Base-by-base conservation (phyloP, 2,329 filamentous ascomycete genomes). In the Epichloe gansuensis region DNA sequence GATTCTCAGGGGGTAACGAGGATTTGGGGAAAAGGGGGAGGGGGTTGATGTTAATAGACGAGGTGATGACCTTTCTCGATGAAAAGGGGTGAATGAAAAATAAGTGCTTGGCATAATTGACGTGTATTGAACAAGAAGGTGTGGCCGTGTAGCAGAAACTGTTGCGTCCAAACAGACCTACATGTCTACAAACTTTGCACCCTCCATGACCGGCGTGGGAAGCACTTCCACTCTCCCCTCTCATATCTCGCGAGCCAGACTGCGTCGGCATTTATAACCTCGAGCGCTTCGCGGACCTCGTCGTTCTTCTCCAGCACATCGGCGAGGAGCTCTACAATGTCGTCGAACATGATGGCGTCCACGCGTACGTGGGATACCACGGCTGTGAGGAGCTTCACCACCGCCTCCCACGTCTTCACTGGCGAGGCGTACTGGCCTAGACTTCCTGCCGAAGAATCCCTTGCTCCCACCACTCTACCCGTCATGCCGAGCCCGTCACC, bases 311-410 rank as follows among this genome's bases (percentile, higher is more conserved):
- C 66, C 45, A 83, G 58, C 39, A 72, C 64, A 35, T 75, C 75
- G 3, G 66, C 73, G 28, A 93, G 65, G 50, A 91, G 67, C 6
- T 77, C 76, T 44, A 91, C 63, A 12, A 87, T 76, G 51, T 88
- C 78, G 57, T 91, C 87, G 64, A 90, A 87, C 57, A 83, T 75
- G 45, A 78, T 77, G 31, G 87, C 83, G 5, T 82, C 75, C n/a
- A 91, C 62, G 6, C 72, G 70, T 7, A 90, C 84, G 61, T 81
- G 72, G 21, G 73, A 70, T 3, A 84, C 75, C n/a, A 90, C 69
- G 1, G 75, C 70, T 31, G 76, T 74, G 17, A 93, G 65, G 39
- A 89, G 67, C 23, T 66, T 65, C 17, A 84, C 69, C 7, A 82
- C 69, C 1, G 80, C 80, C 31, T 80, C 77, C 83, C 86, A 88